Evolutionary conservation across 768 basidiomycete species (phyloP), one percentile per base, ranked within the genome.

Genomic region (Pilatotrama ljubarskyi): DNA sequence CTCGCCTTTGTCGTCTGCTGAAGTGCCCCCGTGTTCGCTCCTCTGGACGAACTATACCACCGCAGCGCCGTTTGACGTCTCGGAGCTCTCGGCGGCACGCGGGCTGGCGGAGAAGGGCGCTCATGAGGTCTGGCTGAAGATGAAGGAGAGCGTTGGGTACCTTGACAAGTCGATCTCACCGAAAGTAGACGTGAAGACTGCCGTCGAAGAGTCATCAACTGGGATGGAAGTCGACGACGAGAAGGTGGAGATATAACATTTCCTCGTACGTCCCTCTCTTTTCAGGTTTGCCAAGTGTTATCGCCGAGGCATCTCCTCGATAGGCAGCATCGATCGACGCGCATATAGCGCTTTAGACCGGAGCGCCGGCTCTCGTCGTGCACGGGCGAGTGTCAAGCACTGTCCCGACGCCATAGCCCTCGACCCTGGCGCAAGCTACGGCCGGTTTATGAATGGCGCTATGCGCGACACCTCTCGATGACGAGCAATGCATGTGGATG

Each of bases 11-110:
- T 35, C 46, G 2, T 42, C 49, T 17, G 13, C 29, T 2, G 59
- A 57, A 44, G 22, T 56, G 5, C 63, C 68, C 15, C 51, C 55
- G 1, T 58, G 63, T 25, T 57, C 69, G 10, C 38, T 66, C 41
- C 46, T 87, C 9, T 87, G 85, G 85, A 79, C 82, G 14, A 82
- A 80, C 65, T 87, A 85, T 82, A 75, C 73, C 49, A 69, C 78
- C 0, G 62, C 53, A 66, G 69, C 41, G 11, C 49, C 66, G 1
- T 78, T 81, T 62, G 74, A 79, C 41, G 86, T 83, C 3, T 76
- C 74, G 60, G 75, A 77, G 17, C 65, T 85, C 35, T 84, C 83
- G 1, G 20, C 35, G 1, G 66, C 66, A 0, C 77, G 74, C 59
- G 75, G 76, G n/a, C 64, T 85, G 35, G 87, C 86, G 1, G 70